Evolutionary conservation across 1,284 basidiomycete genomes (phyloP).

Genomic region (Trametes pubescens): DNA sequence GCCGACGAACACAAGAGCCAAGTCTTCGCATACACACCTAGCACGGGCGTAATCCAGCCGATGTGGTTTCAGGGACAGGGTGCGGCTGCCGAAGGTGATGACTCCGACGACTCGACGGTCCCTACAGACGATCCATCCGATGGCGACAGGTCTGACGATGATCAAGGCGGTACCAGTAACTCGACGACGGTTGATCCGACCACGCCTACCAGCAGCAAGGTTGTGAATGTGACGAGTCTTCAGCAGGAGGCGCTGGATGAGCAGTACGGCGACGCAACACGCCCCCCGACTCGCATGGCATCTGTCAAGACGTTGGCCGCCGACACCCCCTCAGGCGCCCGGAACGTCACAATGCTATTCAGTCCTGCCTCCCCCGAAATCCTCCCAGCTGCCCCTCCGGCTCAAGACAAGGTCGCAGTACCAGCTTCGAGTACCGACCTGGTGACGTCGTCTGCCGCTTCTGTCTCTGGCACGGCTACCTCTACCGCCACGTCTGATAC

Average conservation of each 20-base stretch:
- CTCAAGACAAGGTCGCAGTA: slow-evolving; percentile 8
- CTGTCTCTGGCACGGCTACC: background rate
- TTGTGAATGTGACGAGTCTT: slow-evolving; percentile 35
- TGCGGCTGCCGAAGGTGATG: slow-evolving; percentile 24
- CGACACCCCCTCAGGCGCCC: slow-evolving; percentile 35
- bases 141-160: slow-evolving; percentile 6
- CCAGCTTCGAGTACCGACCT: background rate
- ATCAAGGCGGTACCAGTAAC: slow-evolving; percentile 3
- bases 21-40: slow-evolving; percentile 61
- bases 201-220: slow-evolving; percentile 30
- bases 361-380: slow-evolving; percentile 47
- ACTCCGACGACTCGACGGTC: background rate
- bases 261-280: slow-evolving; percentile 36
- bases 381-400: slow-evolving; percentile 13
- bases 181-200: slow-evolving; percentile 30
- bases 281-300: slow-evolving; percentile 28
- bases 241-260: slow-evolving; percentile 28
- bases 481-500: background rate
- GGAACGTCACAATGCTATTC: slow-evolving; percentile 58
- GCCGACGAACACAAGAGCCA: slow-evolving; percentile 57
- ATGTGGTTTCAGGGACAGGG: slow-evolving; percentile 52
- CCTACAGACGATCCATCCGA: background rate
- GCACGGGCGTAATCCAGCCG: slow-evolving; percentile 58
- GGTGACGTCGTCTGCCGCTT: slow-evolving; percentile 5
- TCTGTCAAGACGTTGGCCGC: slow-evolving; percentile 29